Evolutionary conservation across 495 filamentous ascomycete species (phyloP), one percentile per base, ranked within the genome.

Genomic region (Penicillium lagena): DNA sequence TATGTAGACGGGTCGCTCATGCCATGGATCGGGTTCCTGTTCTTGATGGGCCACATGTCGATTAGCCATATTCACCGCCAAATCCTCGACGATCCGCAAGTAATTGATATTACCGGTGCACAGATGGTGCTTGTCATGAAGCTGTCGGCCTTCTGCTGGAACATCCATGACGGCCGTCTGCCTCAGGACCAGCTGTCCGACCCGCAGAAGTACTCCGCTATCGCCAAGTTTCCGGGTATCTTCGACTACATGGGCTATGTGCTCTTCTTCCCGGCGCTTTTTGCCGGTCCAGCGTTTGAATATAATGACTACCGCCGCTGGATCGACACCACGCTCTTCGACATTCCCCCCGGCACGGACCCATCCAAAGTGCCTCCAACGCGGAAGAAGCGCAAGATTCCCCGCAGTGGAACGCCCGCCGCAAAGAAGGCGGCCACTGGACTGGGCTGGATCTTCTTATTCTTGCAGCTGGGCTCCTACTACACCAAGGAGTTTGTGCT

Each of bases 41-140:
- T 91, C 65, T 59, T 94, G 42, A 98, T 98, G 94, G 82, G 85
- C 47, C 91, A 97, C 64, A 87, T 98, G 86, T 87, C 90, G 33
- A 60, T 89, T 50, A 94, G 79, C 60, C 93, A 98, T 59, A 82
- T 97, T 45, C 70, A 80, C 45, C 85, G 93, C 29, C 88, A 95
- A 54, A 77, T 83, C 38, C 64, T 72, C 30, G 73, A 85, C 49
- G 72, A 80, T 39, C 77, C 84, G 1, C 66, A 75, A 42, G 62
- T 69, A 7, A 71, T 96, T 34, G 93, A 98, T 63, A 90, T 98
- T 52, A 95, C 91, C 12, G 90, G 89, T 39, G 90, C 93, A 0
- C 93, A 98, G 65, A 98, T 98, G 93, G 93, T 98, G 10, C 62
- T 97, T 49, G 82, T 95, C 42, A 98, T 98, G 90, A 98, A 97